These are phyloP conservation scores for Sanghuangporus weigelae DNA, from an alignment of 1,284 basidiomycete genomes.

Conservation along the genomic window DNA sequence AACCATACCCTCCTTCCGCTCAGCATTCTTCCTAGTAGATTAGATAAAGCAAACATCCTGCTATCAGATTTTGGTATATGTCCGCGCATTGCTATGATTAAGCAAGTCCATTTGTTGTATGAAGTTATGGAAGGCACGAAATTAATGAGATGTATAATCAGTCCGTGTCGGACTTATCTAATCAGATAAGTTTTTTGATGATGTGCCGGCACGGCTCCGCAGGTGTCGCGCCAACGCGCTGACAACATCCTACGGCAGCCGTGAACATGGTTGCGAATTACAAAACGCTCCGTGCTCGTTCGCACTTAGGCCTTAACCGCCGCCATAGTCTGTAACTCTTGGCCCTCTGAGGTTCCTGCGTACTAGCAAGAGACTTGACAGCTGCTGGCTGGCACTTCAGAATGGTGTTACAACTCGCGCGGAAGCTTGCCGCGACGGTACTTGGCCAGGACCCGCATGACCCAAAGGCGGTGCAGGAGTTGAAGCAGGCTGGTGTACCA, in stretches of 20 bases:
- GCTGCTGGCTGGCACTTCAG: too few relatives aligned
- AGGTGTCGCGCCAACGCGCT: too few relatives aligned
- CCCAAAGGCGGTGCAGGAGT: constrained; percentile 12
- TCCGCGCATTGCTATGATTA: neutral
- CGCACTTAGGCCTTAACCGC: too few relatives aligned
- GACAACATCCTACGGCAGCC: too few relatives aligned
- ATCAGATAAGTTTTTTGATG: neutral
- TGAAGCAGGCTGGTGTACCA: constrained; percentile 55
- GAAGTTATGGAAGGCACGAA: too few relatives aligned
- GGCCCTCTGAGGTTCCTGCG: too few relatives aligned
- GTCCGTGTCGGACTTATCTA: neutral
- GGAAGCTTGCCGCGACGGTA: constrained; percentile 7
- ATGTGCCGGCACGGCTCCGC: neutral
- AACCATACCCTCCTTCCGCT: neutral
- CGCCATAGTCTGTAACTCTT: too few relatives aligned
- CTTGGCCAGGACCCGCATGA: constrained; percentile 7
- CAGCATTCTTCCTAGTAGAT: neutral
- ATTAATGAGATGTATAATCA: neutral
- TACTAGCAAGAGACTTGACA: too few relatives aligned
- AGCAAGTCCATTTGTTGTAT: too few relatives aligned
- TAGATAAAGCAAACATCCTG: neutral
- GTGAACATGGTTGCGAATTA: too few relatives aligned
- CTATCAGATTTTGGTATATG: neutral
- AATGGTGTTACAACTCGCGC: constrained; percentile 9
- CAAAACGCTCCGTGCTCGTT: too few relatives aligned